A percentile compares a stretch with the other conserved stretches of the same genome.
Evolutionary conservation across 768 basidiomycete species (phyloP).

Genomic region (Phylloporus sp.): DNA sequence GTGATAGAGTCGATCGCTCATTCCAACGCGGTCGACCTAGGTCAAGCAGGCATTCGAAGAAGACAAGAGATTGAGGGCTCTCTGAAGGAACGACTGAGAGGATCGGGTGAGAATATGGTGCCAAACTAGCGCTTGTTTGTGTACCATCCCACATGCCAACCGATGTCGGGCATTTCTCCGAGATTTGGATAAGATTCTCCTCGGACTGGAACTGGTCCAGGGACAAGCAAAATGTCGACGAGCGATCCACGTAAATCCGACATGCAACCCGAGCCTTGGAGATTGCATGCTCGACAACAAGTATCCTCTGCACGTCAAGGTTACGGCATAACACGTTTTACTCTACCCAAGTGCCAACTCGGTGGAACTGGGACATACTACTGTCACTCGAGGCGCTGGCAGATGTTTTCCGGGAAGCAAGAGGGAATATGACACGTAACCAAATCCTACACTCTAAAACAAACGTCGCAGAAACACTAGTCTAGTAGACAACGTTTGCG

Average conservation of each 20-base stretch:
- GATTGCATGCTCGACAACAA: not conserved
- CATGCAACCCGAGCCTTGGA: not conserved
- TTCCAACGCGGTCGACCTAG: slow-evolving; percentile 25
- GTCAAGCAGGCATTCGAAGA: slow-evolving; percentile 49
- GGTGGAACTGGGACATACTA: no score
- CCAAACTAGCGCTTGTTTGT: not conserved
- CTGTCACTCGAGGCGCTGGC: no score
- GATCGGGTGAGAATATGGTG: not conserved
- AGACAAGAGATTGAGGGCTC: slow-evolving; percentile 28
- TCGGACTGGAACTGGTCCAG: not conserved
- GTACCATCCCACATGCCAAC: not conserved
- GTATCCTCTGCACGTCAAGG: not conserved
- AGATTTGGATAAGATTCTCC: not conserved
- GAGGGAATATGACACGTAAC: no score
- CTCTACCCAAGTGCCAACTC: not conserved
- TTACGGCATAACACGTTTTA: not conserved
- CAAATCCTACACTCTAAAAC: no score
- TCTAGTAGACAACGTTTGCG: no score
- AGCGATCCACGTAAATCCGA: not conserved
- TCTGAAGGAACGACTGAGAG: not conserved
- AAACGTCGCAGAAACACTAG: no score
- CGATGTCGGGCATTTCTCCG: not conserved
- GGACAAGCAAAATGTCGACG: not conserved
- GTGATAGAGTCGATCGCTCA: not conserved
- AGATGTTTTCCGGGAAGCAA: no score